Base-by-base conservation (phyloP, 768 basidiomycete genomes). In the Pleurotus giganteus region DNA sequence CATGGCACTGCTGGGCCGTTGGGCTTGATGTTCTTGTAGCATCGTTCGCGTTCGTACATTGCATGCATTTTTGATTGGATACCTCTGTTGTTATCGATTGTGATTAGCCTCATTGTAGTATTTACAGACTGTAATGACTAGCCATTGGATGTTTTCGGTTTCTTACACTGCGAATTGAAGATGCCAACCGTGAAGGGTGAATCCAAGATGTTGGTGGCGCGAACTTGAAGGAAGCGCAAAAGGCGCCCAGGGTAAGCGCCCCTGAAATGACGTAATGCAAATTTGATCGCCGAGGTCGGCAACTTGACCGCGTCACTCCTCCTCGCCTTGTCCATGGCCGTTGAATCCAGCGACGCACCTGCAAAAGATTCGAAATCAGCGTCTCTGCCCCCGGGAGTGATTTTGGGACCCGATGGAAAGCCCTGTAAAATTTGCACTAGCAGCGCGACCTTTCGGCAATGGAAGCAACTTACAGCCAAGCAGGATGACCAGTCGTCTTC, bases 391-490 rank as follows among this genome's bases (percentile, higher is more conserved):
- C 88, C 91, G 5, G 93, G 92, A 2, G 86, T 93, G 78, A 82
- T 95, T 54, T 72, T 98, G 60, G 94, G 91, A 1, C 89, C 92
- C 11, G 92, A 98, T 59, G 95, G 96, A 17, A 97, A 94, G 69
- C 93, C 91, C 0, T 98, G 96, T 79, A 96, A 93, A 73, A 85
- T 91, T 26, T 95, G 94, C 63, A 89, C 85, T 37, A 61, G 54
- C 32, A 52, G 56, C 47, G 56, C 54, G 21, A 86, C 88, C 27
- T 91, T 90, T 69, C 83, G 86, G 23, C 72, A 82, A 63, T 91
- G 86, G 85, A 79, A 45, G 58, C 74, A 39, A 66, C 65, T 6
- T 70, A 69, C 19, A 66, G 66, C 55, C 61, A 65, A 49, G 65
- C 70, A 13, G 65, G 72, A 17, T 71, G 1, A 61, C 69, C 13